These are phyloP conservation scores for Epichloe sylvatica DNA, from an alignment of 2,329 filamentous ascomycete genomes.

Conservation along the genomic window DNA sequence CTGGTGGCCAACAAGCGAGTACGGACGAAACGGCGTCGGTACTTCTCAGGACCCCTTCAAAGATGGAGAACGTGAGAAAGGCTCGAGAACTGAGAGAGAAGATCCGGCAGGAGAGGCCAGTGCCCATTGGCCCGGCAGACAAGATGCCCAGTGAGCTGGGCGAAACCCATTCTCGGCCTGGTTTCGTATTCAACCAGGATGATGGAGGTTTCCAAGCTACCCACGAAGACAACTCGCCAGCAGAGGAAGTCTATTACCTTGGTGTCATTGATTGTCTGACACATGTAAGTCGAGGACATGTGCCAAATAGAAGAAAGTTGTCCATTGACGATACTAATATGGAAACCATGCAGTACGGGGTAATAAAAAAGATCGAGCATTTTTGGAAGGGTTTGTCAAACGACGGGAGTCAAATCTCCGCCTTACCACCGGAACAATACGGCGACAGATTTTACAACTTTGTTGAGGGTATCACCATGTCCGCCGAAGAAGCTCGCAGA, in stretches of 20 bases:
- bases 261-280: conserved; percentile 98
- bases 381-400: conserved; percentile 89
- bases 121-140: conserved; percentile 78
- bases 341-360: conserved; percentile 57
- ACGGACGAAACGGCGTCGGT: conserved; percentile 49
- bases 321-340: neutral
- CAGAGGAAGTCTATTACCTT: conserved; percentile 92
- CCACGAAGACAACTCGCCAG: conserved; percentile 71
- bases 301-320: neutral
- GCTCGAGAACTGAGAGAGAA: conserved; percentile 82
- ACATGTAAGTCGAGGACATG: conserved; percentile 52
- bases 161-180: conserved; percentile 53
- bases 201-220: conserved; percentile 89
- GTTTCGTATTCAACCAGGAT: conserved; percentile 80
- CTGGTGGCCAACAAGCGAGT: conserved; percentile 50
- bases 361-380: conserved; percentile 93
- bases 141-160: conserved; percentile 86
- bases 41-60: conserved; percentile 81
- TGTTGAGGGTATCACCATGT: conserved; percentile 81
- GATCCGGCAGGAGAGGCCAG: conserved; percentile 80
- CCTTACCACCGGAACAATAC: conserved; percentile 78
- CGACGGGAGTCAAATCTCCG: conserved; percentile 78
- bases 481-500: conserved; percentile 66
- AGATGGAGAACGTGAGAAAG: conserved; percentile 81
- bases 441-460: conserved; percentile 91